Percentiles rank a stretch among this genome's conserved stretches.
Conservation (phyloP, 345 rosid genomes). For the Eutrema japonicum region DNA sequence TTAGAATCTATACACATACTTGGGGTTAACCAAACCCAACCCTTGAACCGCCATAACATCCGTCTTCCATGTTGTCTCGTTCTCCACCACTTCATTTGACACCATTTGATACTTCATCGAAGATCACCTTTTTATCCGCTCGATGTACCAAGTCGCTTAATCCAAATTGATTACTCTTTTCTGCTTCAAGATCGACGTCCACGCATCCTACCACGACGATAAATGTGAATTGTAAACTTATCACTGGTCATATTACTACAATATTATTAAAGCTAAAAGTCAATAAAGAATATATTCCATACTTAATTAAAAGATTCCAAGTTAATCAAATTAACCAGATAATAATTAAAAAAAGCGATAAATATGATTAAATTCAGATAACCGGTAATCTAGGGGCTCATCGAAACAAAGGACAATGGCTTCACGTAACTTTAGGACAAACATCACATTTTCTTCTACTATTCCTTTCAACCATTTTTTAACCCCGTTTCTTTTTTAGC, state of each 20-base stretch:
- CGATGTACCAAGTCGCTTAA: no score
- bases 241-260: background rate
- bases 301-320: slow-evolving; percentile 11
- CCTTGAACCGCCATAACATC: no score
- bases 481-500: background rate
- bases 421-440: slow-evolving; percentile 33
- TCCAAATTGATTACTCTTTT: no score
- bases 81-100: no score
- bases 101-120: no score
- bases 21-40: no score
- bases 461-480: background rate
- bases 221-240: no score
- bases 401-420: slow-evolving; percentile 27
- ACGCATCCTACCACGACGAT: background rate
- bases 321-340: background rate
- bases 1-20: no score
- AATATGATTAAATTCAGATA: slow-evolving; percentile 15
- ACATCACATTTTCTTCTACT: slow-evolving; percentile 26
- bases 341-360: background rate
- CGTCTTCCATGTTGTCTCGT: no score
- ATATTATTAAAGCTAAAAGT: background rate
- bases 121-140: no score
- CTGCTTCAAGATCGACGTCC: no score
- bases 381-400: slow-evolving; percentile 12
- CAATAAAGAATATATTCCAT: background rate